Evolutionary conservation across 768 basidiomycete species (phyloP).

Genomic region (Cyclocybe aegerita): DNA sequence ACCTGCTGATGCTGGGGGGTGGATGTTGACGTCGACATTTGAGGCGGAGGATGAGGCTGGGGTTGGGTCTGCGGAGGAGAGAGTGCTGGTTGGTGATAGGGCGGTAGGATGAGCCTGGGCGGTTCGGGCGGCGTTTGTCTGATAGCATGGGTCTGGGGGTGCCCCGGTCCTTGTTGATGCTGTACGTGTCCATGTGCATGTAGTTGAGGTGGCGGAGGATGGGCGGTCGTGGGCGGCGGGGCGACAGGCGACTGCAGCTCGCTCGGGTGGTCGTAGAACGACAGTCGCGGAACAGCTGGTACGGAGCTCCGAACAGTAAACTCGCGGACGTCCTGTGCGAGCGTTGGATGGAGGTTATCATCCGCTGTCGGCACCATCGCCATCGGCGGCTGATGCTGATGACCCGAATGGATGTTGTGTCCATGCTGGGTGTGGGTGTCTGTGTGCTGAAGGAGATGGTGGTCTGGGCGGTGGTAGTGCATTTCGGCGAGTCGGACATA

Average conservation of each 20-base stretch:
- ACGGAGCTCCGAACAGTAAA: constrained; percentile 16
- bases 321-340: constrained; percentile 55
- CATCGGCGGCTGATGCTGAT: no score
- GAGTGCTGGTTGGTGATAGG: background rate
- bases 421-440: constrained; percentile 2
- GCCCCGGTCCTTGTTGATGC: background rate
- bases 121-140: constrained; percentile 1
- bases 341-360: constrained; percentile 44
- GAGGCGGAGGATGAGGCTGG: background rate
- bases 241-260: background rate
- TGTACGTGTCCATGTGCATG: background rate
- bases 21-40: background rate
- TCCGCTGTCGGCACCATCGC: background rate
- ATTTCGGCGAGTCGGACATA: constrained; percentile 20
- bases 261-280: constrained; percentile 16
- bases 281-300: constrained; percentile 6
- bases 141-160: background rate
- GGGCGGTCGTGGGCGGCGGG: background rate
- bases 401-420: no score
- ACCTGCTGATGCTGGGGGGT: no score
- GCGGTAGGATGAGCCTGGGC: background rate
- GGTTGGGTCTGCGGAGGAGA: background rate
- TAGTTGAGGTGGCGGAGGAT: no score
- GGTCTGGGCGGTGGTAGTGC: background rate
- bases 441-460: background rate